Evolutionary conservation across 83 land plant genomes (phyloP).

Genomic region (Isoetes engelmannii): DNA sequence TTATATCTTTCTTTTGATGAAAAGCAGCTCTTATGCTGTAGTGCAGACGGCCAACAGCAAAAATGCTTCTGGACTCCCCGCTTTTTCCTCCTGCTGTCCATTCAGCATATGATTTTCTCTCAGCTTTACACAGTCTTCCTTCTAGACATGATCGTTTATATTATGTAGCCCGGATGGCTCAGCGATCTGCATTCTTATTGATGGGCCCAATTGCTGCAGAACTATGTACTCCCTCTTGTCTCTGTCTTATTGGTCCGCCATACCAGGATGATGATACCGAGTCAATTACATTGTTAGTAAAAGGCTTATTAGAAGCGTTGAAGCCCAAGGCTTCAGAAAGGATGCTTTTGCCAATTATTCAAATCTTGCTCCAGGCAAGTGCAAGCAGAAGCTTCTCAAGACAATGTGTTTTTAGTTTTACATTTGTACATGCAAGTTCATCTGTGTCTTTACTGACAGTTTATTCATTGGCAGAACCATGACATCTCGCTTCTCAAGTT

Average conservation of each 20-base stretch:
- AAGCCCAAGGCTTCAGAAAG: slow-evolving; percentile 48
- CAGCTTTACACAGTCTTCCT: slow-evolving; percentile 57
- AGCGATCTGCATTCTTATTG: slow-evolving; percentile 47
- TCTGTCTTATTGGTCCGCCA: slow-evolving; percentile 43
- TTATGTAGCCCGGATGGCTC: slow-evolving; percentile 68
- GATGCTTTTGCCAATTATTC: slow-evolving; percentile 55
- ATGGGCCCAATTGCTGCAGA: slow-evolving; percentile 76
- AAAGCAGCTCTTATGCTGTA: background rate
- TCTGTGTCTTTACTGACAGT: no score
- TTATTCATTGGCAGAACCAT: no score
- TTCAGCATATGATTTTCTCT: slow-evolving; percentile 61
- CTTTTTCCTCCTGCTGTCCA: slow-evolving; percentile 59
- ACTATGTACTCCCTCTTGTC: slow-evolving; percentile 61
- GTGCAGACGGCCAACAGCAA: slow-evolving; percentile 70
- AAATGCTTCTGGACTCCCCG: slow-evolving; percentile 60
- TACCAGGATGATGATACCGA: slow-evolving; percentile 50
- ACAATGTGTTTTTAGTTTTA: no score
- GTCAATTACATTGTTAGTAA: slow-evolving; percentile 47
- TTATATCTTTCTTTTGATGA: background rate
- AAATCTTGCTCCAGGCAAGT: slow-evolving; percentile 70
- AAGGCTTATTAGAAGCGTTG: slow-evolving; percentile 56
- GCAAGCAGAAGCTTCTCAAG: background rate
- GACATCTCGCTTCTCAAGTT: no score
- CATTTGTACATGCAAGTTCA: no score
- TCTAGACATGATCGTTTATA: slow-evolving; percentile 45